Evolutionary conservation across 352 stramenopile species (phyloP).

Genomic region (Aphanomyces invadans): DNA sequence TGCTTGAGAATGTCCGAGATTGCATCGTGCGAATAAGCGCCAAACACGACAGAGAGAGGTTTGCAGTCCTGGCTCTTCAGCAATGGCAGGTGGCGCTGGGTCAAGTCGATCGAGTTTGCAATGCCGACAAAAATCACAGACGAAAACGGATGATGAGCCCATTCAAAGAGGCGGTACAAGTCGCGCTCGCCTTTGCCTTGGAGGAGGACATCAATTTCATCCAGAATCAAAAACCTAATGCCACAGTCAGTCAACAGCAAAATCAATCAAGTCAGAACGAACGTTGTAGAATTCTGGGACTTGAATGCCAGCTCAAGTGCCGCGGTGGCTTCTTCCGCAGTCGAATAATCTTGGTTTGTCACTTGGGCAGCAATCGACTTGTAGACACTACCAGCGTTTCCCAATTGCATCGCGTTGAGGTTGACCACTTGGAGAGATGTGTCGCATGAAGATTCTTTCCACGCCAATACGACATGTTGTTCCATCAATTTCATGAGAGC

Average conservation of each 20-base stretch:
- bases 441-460: conserved; percentile 31
- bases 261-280: conserved; percentile 5
- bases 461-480: conserved; percentile 40
- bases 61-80: conserved; percentile 46
- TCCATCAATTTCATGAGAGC: conserved; percentile 56
- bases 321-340: conserved; percentile 50
- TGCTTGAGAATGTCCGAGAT: conserved; percentile 71
- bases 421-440: conserved; percentile 45
- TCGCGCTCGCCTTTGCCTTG: conserved; percentile 63
- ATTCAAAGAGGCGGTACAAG: conserved; percentile 67
- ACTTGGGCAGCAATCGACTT: conserved; percentile 48
- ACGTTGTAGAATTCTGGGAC: conserved; percentile 45
- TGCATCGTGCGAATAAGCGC: conserved; percentile 66
- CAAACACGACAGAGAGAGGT: conserved; percentile 65
- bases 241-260: not conserved
- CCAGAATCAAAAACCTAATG: conserved; percentile 50
- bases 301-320: conserved; percentile 50
- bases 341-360: conserved; percentile 38
- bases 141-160: conserved; percentile 48
- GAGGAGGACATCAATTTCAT: conserved; percentile 73
- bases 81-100: conserved; percentile 58
- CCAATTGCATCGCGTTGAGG: conserved; percentile 68
- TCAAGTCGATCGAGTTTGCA: conserved; percentile 81
- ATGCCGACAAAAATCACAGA: conserved; percentile 74
- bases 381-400: conserved; percentile 41